Evolutionary conservation across 202 grass and related monocot species (phyloP), one percentile per base, ranked within the genome.

Genomic region (Setaria italica): DNA sequence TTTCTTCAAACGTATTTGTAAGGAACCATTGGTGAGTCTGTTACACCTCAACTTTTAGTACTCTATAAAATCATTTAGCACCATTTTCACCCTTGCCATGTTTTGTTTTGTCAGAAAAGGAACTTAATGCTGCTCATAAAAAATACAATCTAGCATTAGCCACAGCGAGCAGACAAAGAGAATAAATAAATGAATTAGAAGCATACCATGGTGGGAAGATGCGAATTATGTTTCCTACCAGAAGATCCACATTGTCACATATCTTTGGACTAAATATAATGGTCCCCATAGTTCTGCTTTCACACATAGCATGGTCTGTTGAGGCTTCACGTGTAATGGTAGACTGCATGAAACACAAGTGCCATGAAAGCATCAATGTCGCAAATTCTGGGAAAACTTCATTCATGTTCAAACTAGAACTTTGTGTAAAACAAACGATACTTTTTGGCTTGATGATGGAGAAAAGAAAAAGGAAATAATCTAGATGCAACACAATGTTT

Each of bases 191-290:
- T 32, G 12, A 10, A 77, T 43, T 75, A 70, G 34, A 79, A 81
- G 17, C 72, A 62, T 91, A 95, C 91, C 94, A 95, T 77, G 94
- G 94, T 81, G 91, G 89, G 73, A 89, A 91, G 62, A 95, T 86
- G 64, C 74, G 74, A 84, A 95, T 59, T 11, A 84, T 8, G 56
- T 90, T 89, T 83, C 94, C 94, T 85, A 75, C 90, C 67, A 91
- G 62, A 86, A 93, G 84, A 80, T 93, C 91, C 79, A 86, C 87
- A 32, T 75, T 86, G 51, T 86, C 89, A 84, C 94, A 95, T 84
- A 93, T 80, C 89, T 95, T 95, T 32, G 91, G 85, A 80, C 83
- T 91, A 74, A 95, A 95, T 69, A 95, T 91, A 57, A 95, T 80
- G 11, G 69, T 95, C 81, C 81, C 91, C 68, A 86, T 84, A 17